Evolutionary conservation across 768 basidiomycete genomes (phyloP).

Genomic region (Rhodotorula sphaerocarpa): DNA sequence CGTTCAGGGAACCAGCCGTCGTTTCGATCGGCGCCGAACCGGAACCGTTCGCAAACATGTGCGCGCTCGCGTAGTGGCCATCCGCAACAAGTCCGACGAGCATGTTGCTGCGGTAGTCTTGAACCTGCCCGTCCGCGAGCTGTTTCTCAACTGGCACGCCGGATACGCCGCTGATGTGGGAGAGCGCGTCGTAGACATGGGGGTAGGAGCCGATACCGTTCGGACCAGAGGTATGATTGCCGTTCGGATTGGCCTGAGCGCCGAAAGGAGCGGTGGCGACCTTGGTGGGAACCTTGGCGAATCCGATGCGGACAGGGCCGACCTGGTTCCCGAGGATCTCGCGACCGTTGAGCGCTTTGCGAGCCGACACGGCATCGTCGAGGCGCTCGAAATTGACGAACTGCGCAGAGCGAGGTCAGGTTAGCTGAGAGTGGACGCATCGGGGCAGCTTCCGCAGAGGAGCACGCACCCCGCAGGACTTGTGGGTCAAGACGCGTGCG

Average conservation of each 20-base stretch:
- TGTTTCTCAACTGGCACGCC: conserved; percentile 89
- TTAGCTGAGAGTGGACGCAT: conserved; percentile 4
- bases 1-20: conserved; percentile 51
- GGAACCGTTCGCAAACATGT: conserved; percentile 57
- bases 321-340: conserved; percentile 94
- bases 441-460: conserved; percentile 49
- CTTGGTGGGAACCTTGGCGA: conserved; percentile 87
- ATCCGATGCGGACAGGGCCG: conserved; percentile 91
- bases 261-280: conserved; percentile 9
- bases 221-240: neutral
- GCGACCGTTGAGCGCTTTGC: conserved; percentile 89
- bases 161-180: conserved; percentile 81
- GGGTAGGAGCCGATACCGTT: conserved; percentile 23
- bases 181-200: conserved; percentile 76
- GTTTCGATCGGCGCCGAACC: conserved; percentile 37
- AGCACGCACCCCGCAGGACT: conserved; percentile 64
- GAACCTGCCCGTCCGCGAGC: conserved; percentile 70
- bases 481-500: conserved; percentile 89
- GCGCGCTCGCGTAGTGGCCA: conserved; percentile 24
- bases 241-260: neutral
- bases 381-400: conserved; percentile 92
- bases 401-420: neutral
- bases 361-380: conserved; percentile 89
- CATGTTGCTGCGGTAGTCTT: conserved; percentile 90
- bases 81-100: conserved; percentile 48